A percentile compares a stretch with the other conserved stretches of the same genome.
Evolutionary conservation across 106 monocot genomes (phyloP).

Genomic region (Acanthochlamys bracteata): DNA sequence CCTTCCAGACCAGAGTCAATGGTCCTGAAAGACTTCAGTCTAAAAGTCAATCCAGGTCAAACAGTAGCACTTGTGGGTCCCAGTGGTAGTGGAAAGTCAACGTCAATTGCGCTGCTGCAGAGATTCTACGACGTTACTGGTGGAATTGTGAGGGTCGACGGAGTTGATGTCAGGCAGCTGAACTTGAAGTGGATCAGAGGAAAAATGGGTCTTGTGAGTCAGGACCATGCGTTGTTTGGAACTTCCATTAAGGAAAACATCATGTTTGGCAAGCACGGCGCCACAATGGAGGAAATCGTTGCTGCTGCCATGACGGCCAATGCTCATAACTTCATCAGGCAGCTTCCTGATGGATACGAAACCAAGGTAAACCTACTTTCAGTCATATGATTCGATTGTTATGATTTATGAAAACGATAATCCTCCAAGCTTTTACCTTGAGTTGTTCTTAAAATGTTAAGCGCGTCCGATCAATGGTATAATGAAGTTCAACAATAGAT

Average conservation of each 20-base stretch:
- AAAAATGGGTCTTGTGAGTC: conserved; percentile 79
- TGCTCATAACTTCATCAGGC: conserved; percentile 56
- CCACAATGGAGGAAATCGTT: conserved; percentile 53
- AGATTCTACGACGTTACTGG: conserved; percentile 51
- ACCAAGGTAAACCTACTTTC: conserved; percentile 36
- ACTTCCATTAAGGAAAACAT: conserved; percentile 72
- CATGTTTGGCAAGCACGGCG: conserved; percentile 44
- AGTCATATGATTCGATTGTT: too few species aligned
- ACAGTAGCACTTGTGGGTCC: conserved; percentile 57
- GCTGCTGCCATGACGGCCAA: conserved; percentile 64
- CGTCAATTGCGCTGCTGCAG: conserved; percentile 51
- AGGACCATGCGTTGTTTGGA: conserved; percentile 69
- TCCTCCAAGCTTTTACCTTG: too few species aligned
- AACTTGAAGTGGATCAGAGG: conserved; percentile 49
- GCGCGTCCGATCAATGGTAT: too few species aligned
- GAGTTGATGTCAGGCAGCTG: conserved; percentile 48
- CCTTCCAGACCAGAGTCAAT: conserved; percentile 45
- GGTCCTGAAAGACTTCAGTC: conserved; percentile 38
- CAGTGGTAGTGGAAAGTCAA: conserved; percentile 81
- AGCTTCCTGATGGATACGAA: conserved; percentile 72
- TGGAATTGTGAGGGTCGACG: conserved; percentile 52
- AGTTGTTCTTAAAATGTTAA: too few species aligned
- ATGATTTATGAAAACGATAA: too few species aligned
- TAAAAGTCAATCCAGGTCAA: conserved; percentile 45
- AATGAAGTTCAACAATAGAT: too few species aligned